A percentile compares a stretch with the other conserved stretches of the same genome.
phyloP scores from a whole-genome alignment of 2,329 filamentous ascomycete genomes.

The Aureobasidium vineae region DNA sequence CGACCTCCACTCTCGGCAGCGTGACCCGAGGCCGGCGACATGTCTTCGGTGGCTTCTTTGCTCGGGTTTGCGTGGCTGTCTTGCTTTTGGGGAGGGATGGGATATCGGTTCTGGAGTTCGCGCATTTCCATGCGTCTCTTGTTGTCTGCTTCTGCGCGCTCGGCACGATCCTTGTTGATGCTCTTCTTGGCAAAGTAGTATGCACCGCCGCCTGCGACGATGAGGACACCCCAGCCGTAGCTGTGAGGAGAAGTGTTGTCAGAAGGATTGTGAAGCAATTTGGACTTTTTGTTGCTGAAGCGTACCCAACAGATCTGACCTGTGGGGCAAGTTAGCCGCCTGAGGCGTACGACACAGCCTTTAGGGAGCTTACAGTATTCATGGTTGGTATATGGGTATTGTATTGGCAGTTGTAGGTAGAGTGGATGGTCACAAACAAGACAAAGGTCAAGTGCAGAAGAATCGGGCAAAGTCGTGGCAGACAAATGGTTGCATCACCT shows the following conservation, averaged over 20 bases:
- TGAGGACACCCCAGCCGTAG: constrained; percentile 89
- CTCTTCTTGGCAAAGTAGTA: constrained; percentile 95
- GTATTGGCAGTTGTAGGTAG: not conserved
- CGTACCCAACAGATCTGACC: constrained; percentile 30
- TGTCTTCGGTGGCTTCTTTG: constrained; percentile 70
- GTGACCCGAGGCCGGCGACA: constrained; percentile 81
- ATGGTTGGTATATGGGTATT: not conserved
- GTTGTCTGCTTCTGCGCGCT: constrained; percentile 68
- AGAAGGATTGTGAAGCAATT: not conserved
- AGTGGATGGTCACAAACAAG: not conserved
- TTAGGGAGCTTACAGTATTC: constrained; percentile 34
- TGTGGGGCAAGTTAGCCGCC: constrained; percentile 11
- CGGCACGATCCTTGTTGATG: constrained; percentile 85
- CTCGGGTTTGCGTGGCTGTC: constrained; percentile 58
- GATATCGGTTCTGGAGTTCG: constrained; percentile 26
- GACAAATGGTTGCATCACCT: constrained; percentile 21
- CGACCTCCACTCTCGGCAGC: constrained; percentile 66
- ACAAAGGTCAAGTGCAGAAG: not conserved
- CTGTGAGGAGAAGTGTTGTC: constrained; percentile 46
- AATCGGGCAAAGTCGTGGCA: constrained; percentile 21
- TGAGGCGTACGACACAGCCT: constrained; percentile 1
- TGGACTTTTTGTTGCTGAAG: not conserved
- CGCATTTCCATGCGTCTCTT: constrained; percentile 47
- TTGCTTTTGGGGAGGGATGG: constrained; percentile 10
- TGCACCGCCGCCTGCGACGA: constrained; percentile 80